Base-by-base conservation (phyloP, 352 stramenopile species). In the Globisporangium nodosum region DNA sequence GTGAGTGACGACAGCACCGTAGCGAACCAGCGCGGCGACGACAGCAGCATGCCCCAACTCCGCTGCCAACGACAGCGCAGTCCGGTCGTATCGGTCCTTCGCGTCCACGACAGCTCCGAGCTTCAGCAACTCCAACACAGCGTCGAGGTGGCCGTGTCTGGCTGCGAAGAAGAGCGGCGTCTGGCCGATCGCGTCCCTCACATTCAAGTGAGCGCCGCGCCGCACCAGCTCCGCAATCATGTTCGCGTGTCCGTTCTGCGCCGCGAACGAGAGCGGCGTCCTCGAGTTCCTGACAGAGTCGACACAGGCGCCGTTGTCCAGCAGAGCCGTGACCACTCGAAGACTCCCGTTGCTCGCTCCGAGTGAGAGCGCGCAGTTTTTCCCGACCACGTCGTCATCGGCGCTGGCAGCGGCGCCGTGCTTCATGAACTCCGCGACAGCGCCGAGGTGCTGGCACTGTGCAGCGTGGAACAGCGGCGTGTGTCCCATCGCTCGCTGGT, bases 251-350 rank as follows among this genome's bases (percentile, higher is more conserved):
- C 49, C 49, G 27, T n/a, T 54, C 27, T 43, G 21, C 18, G 49
- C 49, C 5, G 49, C 49, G 33, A 54, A 13, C 8, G n/a, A 16
- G 8, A 64, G 35, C 59, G 60, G 20, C 50, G 31, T 50, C 58
- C 47, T 37, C 15, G 40, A 11, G 40, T 47, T 47, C 18, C 40
- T 5, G 16, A 47, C 16, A 7, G 40, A 47, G 40, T 47, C 40
- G 40, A 47, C 16, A 18, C 6, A 9, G 18, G 40, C 40, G 18
- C 40, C 40, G 40, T 47, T 47, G 40, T 61, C 61, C 6, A 60
- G n/a, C 49, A 54, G 18, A 20, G 40, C 18, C 13, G 1, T 21
- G 16, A 21, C 18, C 1, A 37, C 48, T 3, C 9, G 48, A 3
- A 52, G n/a, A 31, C 9, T 52, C 16, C 40, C 40, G 16, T 16